phyloP scores from a whole-genome alignment of 1,284 basidiomycete species.

The Malassezia yamatoensis region DNA sequence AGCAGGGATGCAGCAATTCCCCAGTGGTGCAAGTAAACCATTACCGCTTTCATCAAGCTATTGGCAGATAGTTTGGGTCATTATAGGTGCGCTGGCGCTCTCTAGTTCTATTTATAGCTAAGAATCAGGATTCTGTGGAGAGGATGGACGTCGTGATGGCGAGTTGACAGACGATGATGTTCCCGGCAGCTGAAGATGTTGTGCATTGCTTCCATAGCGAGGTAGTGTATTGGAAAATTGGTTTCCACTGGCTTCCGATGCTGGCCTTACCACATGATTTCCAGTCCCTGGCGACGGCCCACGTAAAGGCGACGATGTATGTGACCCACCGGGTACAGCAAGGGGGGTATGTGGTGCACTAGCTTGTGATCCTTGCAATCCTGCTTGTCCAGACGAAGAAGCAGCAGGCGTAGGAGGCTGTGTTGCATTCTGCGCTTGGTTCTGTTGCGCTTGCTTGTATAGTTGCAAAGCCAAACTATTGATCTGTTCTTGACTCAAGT shows the following conservation, averaged over 20 bases:
- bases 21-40: neutral
- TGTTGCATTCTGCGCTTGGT: neutral
- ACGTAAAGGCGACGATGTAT: too few relatives aligned
- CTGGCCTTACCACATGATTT: too few relatives aligned
- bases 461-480: constrained; percentile 33
- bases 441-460: constrained; percentile 35
- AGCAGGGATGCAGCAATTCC: constrained; percentile 7
- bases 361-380: too few relatives aligned
- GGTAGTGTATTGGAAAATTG: too few relatives aligned
- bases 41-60: too few relatives aligned
- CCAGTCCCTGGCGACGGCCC: too few relatives aligned
- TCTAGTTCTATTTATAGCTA: neutral
- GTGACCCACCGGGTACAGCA: too few relatives aligned
- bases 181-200: neutral
- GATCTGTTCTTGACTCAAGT: constrained; percentile 35
- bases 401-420: neutral
- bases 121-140: neutral
- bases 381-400: neutral
- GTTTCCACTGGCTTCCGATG: too few relatives aligned
- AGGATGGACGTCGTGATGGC: neutral
- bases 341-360: too few relatives aligned
- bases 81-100: neutral
- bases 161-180: neutral
- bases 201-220: too few relatives aligned
- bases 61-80: neutral